Base-by-base conservation (phyloP, 2,329 filamentous ascomycete genomes). In the Beauveria sp. region DNA sequence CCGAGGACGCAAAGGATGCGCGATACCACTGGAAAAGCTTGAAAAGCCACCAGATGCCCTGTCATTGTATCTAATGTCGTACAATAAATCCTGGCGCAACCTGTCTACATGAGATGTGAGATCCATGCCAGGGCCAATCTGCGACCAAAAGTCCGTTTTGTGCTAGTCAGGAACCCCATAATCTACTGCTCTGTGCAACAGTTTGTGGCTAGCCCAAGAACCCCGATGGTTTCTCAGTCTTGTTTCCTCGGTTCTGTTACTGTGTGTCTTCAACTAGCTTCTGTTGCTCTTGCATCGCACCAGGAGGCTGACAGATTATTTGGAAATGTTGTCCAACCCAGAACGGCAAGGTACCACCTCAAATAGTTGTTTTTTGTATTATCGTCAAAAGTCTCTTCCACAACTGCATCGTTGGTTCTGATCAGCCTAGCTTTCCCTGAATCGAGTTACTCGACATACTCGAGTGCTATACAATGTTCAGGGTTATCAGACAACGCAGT, bases 121-220 rank as follows among this genome's bases (percentile, higher is more conserved):
- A 57, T 57, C 54, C 54, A 42, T 57, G 54, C 54, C 43, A 57
- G 53, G 43, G 28, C 55, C 26, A 58, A 49, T n/a, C 45, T 58
- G 28, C 9, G 28, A 24, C 28, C 30, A 45, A 46, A 18, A 56
- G 18, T 26, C 42, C 42, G 42, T 49, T 20, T 22, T 5, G 43
- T 49, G 18, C 55, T 49, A 58, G 55, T 49, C 55, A 49, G 43
- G 55, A 20, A 40, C 55, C 30, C 45, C 20, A 38, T 47, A 40
- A 38, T 18, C 3, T 38, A 30, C 30, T 38, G 16, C 3, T 52
- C 20, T 18, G 34, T 22, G 46, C 26, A 9, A n/a, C 20, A 18
- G n/a, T 30, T 38, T 24, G 8, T 10, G 22, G n/a, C n/a, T 58
- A 58, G 43, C 43, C 16, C 54, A 26, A 57, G 54, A 49, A 49